Conservation (phyloP, 495 filamentous ascomycete genomes). For the Parathielavia appendiculata region DNA sequence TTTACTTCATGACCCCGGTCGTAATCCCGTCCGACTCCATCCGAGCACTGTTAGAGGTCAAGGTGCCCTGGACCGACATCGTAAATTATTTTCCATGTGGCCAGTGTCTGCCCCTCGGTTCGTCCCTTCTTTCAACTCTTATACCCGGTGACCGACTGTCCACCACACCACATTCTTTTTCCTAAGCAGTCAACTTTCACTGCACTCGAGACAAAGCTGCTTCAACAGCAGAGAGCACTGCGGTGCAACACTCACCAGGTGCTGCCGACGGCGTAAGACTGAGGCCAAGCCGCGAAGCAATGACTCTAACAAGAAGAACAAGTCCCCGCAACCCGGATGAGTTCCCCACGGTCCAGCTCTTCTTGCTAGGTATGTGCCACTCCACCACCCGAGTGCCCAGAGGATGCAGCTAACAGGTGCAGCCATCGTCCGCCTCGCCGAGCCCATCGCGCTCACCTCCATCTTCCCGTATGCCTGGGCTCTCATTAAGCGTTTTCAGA, state of each 20-base stretch:
- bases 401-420: conserved; percentile 13
- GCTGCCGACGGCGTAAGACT: conserved; percentile 25
- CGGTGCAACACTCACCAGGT: not conserved
- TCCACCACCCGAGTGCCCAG: no score
- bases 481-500: conserved; percentile 66
- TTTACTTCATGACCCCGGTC: no score
- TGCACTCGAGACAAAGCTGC: not conserved
- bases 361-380: conserved; percentile 58
- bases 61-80: no score
- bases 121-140: not conserved
- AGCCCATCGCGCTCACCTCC: conserved; percentile 83
- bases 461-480: conserved; percentile 87
- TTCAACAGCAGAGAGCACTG: conserved; percentile 4
- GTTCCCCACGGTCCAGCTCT: conserved; percentile 74
- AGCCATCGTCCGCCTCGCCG: conserved; percentile 63
- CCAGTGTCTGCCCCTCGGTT: not conserved
- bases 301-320: conserved; percentile 41
- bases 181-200: not conserved
- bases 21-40: no score
- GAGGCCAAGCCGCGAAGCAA: conserved; percentile 30
- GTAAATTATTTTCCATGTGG: no score
- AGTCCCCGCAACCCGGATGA: conserved; percentile 50
- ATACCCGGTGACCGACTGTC: no score
- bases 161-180: not conserved
- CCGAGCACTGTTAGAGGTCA: no score